phyloP scores from a whole-genome alignment of 768 basidiomycete genomes.

The Rubroboletus satanas region DNA sequence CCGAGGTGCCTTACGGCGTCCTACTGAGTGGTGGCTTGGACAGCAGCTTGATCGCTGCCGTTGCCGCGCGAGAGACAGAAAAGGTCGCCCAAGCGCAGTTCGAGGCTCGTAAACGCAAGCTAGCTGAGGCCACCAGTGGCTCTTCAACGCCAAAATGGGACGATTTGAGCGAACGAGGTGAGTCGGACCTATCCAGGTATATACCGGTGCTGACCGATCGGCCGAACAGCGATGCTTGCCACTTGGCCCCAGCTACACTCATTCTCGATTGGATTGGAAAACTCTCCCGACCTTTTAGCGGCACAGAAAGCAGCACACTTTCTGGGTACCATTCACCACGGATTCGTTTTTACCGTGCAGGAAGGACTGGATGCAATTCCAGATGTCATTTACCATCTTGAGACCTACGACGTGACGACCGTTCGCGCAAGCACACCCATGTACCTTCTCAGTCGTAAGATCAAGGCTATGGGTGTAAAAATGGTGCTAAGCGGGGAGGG shows the following conservation, averaged over 20 bases:
- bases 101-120: conserved; percentile 60
- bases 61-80: conserved; percentile 93
- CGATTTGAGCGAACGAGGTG: conserved; percentile 54
- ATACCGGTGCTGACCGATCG: neutral
- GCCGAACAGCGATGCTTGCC: conserved; percentile 58
- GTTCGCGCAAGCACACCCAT: conserved; percentile 97
- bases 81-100: conserved; percentile 79
- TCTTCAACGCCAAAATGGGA: conserved; percentile 49
- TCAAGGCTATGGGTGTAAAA: conserved; percentile 99
- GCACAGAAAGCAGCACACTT: conserved; percentile 91
- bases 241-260: conserved; percentile 97
- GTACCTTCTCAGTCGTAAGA: conserved; percentile 97
- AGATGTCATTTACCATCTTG: conserved; percentile 96
- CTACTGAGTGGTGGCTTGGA: conserved; percentile 94
- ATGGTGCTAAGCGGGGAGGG: conserved; percentile 99
- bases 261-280: conserved; percentile 92
- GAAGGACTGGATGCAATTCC: conserved; percentile 96
- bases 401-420: conserved; percentile 98
- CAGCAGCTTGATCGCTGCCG: conserved; percentile 91
- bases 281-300: conserved; percentile 92
- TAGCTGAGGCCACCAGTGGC: conserved; percentile 52
- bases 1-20: conserved; percentile 97
- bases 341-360: conserved; percentile 96
- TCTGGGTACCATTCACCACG: conserved; percentile 94
- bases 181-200: conserved; percentile 3